Evolutionary conservation across 2,329 filamentous ascomycete genomes (phyloP), one percentile per base, ranked within the genome.

Genomic region (Botrytis sinoallii): DNA sequence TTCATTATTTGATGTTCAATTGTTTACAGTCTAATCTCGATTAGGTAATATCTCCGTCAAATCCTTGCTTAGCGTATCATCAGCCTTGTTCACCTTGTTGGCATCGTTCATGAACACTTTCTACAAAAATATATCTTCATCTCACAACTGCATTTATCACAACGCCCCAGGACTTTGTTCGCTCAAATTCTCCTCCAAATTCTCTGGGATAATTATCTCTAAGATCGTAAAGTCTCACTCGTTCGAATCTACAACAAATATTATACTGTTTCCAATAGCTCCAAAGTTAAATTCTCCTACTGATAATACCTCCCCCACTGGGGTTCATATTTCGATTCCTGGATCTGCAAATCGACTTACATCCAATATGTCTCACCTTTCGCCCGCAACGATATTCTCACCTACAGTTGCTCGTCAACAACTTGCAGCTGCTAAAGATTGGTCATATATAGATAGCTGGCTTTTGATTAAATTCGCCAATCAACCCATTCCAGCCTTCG

Each of bases 401-500:
- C 90, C 90, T 20, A 90, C 89, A 0, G 84, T 90, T 46, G 89
- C 90, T 70, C 91, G 93, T 74, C 91, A 92, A 75, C 92, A 93
- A 77, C 92, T 93, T 75, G 92, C 92, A 20, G 90, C 92, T 76
- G 93, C 94, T 65, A 95, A 95, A 81, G 95, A 98, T 83, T 98
- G 95, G 95, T 91, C 90, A 72, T 94, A 93, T 77, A 88, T 98
- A 77, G 94, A 97, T 83, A 85, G 86, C 78, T 98, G 95, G 95
- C 89, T 98, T 18, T 85, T 87, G 64, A 87, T 88, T 74, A 92
- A 92, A 80, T 93, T 92, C 77, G 86, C 87, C 63, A 87, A 88
- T 44, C 88, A 88, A 64, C 81, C 87, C 0, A 84, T 91, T 0
- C 94, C 94, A 0, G 81, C 86, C 0, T 97, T 97, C 82, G 95